These are phyloP conservation scores for Ramalina intermedia DNA, from an alignment of 495 filamentous ascomycete genomes.

Conservation along the genomic window DNA sequence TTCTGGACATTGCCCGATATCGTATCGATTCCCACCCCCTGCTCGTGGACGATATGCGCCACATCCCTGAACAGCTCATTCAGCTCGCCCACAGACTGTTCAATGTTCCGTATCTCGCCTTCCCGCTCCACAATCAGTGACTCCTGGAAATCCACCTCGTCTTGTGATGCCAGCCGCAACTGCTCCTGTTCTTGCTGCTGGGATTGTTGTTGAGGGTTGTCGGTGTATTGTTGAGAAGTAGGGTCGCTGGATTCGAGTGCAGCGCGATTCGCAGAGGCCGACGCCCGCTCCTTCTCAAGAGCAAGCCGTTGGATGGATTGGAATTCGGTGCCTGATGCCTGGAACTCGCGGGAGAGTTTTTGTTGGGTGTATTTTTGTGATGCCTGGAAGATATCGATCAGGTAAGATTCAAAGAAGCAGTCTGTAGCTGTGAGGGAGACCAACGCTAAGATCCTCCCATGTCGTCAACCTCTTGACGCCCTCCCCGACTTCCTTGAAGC, in stretches of 20 bases:
- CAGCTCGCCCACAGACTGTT: conserved; percentile 85
- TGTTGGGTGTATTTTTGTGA: conserved; percentile 89
- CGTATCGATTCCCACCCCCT: conserved; percentile 78
- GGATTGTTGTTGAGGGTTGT: conserved; percentile 32
- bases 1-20: conserved; percentile 78
- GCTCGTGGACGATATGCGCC: conserved; percentile 87
- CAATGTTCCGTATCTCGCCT: conserved; percentile 89
- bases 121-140: conserved; percentile 89
- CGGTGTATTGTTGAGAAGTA: conserved; percentile 20
- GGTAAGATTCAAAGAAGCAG: not conserved
- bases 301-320: conserved; percentile 77
- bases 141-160: conserved; percentile 97
- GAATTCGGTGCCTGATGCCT: conserved; percentile 74
- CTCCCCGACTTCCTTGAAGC: conserved; percentile 90
- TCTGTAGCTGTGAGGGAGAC: conserved; percentile 17
- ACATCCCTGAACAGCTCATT: conserved; percentile 96
- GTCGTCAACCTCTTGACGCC: conserved; percentile 79
- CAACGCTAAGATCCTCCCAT: conserved; percentile 83
- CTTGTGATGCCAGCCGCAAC: conserved; percentile 71
- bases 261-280: conserved; percentile 61
- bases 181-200: conserved; percentile 62
- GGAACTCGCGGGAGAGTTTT: conserved; percentile 85
- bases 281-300: conserved; percentile 82
- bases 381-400: conserved; percentile 36
- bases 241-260: conserved; percentile 46